Base-by-base conservation (phyloP, 2,329 filamentous ascomycete genomes). In the Xylariaceae sp. region DNA sequence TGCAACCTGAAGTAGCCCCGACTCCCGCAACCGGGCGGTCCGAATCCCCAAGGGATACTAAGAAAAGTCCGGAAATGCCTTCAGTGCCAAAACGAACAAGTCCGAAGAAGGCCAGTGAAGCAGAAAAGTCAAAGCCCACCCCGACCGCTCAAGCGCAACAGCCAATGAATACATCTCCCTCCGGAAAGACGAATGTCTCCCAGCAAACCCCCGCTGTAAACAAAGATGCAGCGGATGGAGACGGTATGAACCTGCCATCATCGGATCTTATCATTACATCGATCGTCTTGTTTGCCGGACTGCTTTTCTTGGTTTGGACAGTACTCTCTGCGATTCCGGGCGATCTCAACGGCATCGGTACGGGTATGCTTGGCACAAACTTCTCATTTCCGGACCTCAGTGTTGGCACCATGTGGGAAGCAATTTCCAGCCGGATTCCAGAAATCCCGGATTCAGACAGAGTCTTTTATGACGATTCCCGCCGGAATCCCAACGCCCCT, bases 391-490 rank as follows among this genome's bases (percentile, higher is more conserved):
- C 57, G 9, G 39, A 47, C 39, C 52, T 60, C 18, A n/a, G 39
- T 17, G 49, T 58, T 7, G 52, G 59, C n/a, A n/a, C 30, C 15
- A 30, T 55, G 7, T 64, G 57, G 62, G 39, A 42, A 15, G 52
- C 3, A 45, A 37, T 62, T 39, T 52, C 60, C 13, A 44, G 39
- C 10, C 13, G 58, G 34, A 34, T 60, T 48, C 62, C 59, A 15
- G 56, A 54, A 39, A 48, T 55, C 47, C 56, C 56, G 2, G 51
- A 55, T 15, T 35, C 51, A 34, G 44, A 53, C 15, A 13, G 15
- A 4, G 30, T 48, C 39, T 10, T 39, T 7, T 9, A 50, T 8
- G 44, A 53, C 4, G 39, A 23, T 10, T 37, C 37, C 7, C 15
- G 17, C 13, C 49, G 11, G 30, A 23, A 35, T 9, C 23, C 10